phyloP scores from a whole-genome alignment of 2,329 filamentous ascomycete genomes.

The Diaporthe sp. region DNA sequence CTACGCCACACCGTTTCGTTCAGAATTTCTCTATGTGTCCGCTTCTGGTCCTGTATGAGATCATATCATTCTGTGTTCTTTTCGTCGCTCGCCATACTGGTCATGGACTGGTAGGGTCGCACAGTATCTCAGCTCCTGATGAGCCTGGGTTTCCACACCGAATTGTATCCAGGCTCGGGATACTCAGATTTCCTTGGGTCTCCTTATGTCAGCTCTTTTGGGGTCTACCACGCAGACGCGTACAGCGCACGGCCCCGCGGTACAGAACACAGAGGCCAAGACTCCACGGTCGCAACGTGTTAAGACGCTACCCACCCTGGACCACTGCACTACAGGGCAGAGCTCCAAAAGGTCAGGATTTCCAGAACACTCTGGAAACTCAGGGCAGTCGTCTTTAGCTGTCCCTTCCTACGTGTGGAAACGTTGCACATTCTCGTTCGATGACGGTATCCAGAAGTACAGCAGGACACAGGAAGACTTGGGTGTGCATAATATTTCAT shows the following conservation, averaged over 20 bases:
- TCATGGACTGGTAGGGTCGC: neutral
- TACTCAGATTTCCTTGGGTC: neutral
- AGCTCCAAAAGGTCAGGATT: no score
- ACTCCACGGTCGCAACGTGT: neutral
- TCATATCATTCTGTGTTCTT: neutral
- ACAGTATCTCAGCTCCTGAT: neutral
- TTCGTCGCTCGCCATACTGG: no score
- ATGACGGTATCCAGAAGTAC: neutral
- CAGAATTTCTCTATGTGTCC: neutral
- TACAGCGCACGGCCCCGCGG: neutral
- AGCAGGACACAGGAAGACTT: neutral
- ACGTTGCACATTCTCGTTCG: neutral
- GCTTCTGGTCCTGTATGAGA: neutral
- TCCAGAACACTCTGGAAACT: no score
- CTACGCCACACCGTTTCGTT: neutral
- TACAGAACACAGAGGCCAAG: neutral
- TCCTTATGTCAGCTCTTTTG: constrained; percentile 8
- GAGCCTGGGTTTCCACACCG: neutral
- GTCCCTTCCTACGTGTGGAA: no score
- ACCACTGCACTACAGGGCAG: no score
- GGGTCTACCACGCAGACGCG: neutral
- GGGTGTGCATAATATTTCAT: no score
- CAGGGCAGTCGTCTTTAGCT: no score
- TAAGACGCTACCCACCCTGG: no score
- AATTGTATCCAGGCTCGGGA: neutral